A percentile compares a stretch with the other conserved stretches of the same genome.
Conservation (phyloP, 1,284 basidiomycete genomes). For the Tilletia indica region DNA sequence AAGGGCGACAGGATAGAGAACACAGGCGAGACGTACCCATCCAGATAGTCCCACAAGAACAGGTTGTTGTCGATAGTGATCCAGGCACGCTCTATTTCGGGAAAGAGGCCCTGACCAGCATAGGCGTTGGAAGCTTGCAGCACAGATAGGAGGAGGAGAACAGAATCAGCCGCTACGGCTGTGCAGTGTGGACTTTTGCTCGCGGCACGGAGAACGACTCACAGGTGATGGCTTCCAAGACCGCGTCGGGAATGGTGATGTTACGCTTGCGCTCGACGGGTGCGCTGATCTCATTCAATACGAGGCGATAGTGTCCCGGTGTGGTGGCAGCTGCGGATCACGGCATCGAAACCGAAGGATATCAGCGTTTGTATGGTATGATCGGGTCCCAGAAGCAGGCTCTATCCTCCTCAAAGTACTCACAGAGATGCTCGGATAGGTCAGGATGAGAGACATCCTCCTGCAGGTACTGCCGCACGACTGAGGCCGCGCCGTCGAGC, state of each 20-base stretch:
- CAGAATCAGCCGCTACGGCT: neutral
- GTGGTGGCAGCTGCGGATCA: neutral
- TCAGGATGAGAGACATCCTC: conserved; percentile 4
- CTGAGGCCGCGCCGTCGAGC: conserved; percentile 9
- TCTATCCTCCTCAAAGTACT: no score
- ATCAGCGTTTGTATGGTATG: no score
- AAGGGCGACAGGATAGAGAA: neutral
- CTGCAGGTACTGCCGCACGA: conserved; percentile 15
- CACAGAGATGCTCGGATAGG: conserved; percentile 13
- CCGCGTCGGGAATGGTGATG: conserved; percentile 27
- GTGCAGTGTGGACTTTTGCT: neutral
- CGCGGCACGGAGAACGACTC: neutral
- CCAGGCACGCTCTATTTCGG: conserved; percentile 92
- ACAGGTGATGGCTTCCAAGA: conserved; percentile 27
- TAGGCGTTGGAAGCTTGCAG: conserved; percentile 2
- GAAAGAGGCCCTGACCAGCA: conserved; percentile 68
- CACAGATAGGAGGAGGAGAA: neutral
- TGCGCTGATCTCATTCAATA: conserved; percentile 10
- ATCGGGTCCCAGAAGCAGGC: no score
- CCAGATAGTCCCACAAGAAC: conserved; percentile 93
- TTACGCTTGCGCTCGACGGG: conserved; percentile 16
- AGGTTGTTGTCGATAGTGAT: conserved; percentile 91
- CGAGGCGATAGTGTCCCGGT: conserved; percentile 13
- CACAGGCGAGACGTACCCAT: conserved; percentile 66
- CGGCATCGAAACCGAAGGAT: no score